Base-by-base conservation (phyloP, 306 rosid species). In the Lupinus albus region DNA sequence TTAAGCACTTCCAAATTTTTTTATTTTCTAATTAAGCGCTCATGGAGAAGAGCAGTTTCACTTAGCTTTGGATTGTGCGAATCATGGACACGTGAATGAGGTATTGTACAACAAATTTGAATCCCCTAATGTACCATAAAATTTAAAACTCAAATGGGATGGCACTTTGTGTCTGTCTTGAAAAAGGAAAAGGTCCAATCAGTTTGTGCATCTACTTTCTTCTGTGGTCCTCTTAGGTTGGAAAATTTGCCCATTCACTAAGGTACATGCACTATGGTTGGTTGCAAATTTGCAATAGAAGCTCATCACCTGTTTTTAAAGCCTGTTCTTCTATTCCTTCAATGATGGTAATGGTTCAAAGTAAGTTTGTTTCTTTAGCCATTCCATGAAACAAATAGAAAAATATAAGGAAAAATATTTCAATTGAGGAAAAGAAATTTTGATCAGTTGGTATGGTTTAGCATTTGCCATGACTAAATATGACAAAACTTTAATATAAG, bases 31-130 rank as follows among this genome's bases (percentile, higher is more conserved):
- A 21, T 21, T 0, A 21, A 21, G 28, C 28, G 3, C 28, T 21
- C 28, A 21, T 21, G 28, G 1, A 21, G 28, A 21, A 21, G 28
- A 21, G 3, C 1, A 1, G 28, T 21, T 39, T 62, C 54, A 41
- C 17, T 61, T 44, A 12, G 38, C 18, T 13, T 25, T 11, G 49
- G 45, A 3, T 69, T 64, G 64, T 79, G 77, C 53, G 52, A 74
- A 79, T 74, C 69, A 48, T 54, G 21, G 70, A 69, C 77, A 55
- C 67, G 48, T 74, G 76, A 56, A 69, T 13, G 73, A 68, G 67
- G 41, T 61, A 6, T 61, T 54, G 69, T 35, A 53, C 56, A 66
- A 67, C 60, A 41, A 66, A 41, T 4, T 80, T 63, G 18, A 44
- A 28, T 56, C 53, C 75, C 66, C 16, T 2, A 46, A 61, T 67